Conservation (phyloP, 176 grass and related monocot species). For the Cenchrus americanus region DNA sequence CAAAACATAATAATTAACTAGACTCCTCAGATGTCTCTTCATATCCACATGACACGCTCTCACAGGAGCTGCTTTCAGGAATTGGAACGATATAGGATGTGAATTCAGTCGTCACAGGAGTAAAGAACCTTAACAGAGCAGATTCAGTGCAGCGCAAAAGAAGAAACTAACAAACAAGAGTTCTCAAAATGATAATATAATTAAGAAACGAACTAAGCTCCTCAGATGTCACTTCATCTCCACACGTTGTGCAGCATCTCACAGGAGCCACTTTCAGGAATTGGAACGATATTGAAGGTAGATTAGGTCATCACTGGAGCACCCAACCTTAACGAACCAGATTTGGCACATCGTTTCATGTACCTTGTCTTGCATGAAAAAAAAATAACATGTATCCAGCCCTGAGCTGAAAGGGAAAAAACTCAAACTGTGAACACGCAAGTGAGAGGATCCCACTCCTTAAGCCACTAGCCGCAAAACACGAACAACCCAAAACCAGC, state of each 20-base stretch:
- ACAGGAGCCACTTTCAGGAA: conserved; percentile 44
- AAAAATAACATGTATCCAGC: not conserved
- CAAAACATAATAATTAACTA: not conserved
- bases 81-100: conserved; percentile 51
- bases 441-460: too few species aligned
- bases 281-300: conserved; percentile 44
- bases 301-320: conserved; percentile 41
- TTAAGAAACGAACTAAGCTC: conserved; percentile 18
- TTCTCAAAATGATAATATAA: not conserved
- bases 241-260: conserved; percentile 37
- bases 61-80: conserved; percentile 41
- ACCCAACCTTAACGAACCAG: not conserved
- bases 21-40: conserved; percentile 57
- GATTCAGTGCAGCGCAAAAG: not conserved
- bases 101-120: conserved; percentile 44
- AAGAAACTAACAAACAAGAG: not conserved
- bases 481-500: conserved; percentile 13
- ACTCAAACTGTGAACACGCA: not conserved
- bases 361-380: not conserved
- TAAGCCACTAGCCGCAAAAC: not conserved
- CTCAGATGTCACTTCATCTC: conserved; percentile 57
- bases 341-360: not conserved
- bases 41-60: conserved; percentile 37
- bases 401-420: not conserved
- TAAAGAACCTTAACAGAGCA: not conserved